A percentile compares a stretch with the other conserved stretches of the same genome.
These are phyloP conservation scores for Leccinum broughii DNA, from an alignment of 768 basidiomycete genomes.

Conservation along the genomic window DNA sequence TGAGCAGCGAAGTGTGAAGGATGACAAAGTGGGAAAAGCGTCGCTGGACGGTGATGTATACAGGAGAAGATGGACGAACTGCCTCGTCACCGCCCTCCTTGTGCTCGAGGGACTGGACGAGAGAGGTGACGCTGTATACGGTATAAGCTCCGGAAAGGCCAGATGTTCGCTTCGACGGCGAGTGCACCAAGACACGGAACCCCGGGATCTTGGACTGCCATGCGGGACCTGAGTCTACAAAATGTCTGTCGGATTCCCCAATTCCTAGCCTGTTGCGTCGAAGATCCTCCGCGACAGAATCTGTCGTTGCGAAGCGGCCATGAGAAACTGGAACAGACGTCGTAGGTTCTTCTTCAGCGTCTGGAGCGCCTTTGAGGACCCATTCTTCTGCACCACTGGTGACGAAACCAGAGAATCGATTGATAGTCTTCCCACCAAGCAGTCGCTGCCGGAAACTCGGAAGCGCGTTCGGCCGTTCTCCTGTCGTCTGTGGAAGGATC, in stretches of 20 bases:
- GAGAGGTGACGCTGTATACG: constrained; percentile 72
- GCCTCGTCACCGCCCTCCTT: constrained; percentile 21
- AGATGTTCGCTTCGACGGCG: constrained; percentile 73
- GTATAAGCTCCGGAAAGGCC: constrained; percentile 71
- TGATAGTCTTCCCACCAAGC: constrained; percentile 74
- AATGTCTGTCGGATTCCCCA: constrained; percentile 67
- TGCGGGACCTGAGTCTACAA: constrained; percentile 64
- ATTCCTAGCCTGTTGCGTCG: constrained; percentile 42
- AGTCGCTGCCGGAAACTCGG: constrained; percentile 72
- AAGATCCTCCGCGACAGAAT: constrained; percentile 43
- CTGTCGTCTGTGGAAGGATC: constrained; percentile 65
- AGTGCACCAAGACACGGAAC: constrained; percentile 76
- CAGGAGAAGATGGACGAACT: constrained; percentile 37
- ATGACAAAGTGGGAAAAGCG: constrained; percentile 86
- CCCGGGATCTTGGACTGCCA: constrained; percentile 76
- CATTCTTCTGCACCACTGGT: constrained; percentile 85
- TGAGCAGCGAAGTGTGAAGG: constrained; percentile 68
- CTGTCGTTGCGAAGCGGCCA: constrained; percentile 29
- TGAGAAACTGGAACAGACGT: constrained; percentile 24
- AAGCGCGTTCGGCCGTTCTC: constrained; percentile 59
- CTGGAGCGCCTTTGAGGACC: constrained; percentile 62
- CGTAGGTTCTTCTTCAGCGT: constrained; percentile 32
- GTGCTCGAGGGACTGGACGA: constrained; percentile 18
- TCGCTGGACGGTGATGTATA: constrained; percentile 71
- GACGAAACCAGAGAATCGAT: constrained; percentile 85